Evolutionary conservation across 192 early-diverging fungal species (phyloP).

Genomic region (Gaertneriomyces sp.): DNA sequence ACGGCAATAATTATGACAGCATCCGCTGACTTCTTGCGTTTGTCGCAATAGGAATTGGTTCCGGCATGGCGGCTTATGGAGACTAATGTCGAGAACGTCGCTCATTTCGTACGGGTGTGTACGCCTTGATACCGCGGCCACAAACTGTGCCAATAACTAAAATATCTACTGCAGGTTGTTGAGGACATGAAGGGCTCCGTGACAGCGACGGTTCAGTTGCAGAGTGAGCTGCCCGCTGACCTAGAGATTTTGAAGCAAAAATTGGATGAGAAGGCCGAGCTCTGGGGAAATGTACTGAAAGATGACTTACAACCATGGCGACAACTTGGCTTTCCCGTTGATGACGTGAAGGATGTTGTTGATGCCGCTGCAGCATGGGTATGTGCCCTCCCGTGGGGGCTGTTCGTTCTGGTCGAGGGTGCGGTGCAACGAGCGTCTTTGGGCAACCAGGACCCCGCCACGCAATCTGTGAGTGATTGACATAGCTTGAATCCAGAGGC

Average conservation of each 20-base stretch:
- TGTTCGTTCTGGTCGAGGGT: slow-evolving; percentile 8
- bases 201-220: neutral
- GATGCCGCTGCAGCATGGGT: slow-evolving; percentile 11
- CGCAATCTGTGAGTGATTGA: neutral
- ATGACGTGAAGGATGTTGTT: slow-evolving; percentile 7
- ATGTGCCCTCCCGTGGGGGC: slow-evolving; percentile 17
- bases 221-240: slow-evolving; percentile 10
- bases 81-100: slow-evolving; percentile 15
- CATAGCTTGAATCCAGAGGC: neutral
- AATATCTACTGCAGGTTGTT: slow-evolving; percentile 8
- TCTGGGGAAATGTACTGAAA: slow-evolving; percentile 6
- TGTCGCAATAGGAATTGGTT: neutral
- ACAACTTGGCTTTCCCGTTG: slow-evolving; percentile 20
- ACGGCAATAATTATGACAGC: neutral
- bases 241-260: neutral
- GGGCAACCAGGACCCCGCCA: neutral
- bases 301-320: slow-evolving; percentile 13
- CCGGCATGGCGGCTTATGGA: slow-evolving; percentile 19
- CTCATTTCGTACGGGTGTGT: slow-evolving; percentile 13
- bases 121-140: neutral
- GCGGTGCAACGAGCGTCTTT: slow-evolving; percentile 1
- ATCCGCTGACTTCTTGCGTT: neutral
- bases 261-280: slow-evolving; percentile 5
- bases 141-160: neutral
- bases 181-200: slow-evolving; percentile 25